Conservation (phyloP, 2,329 filamentous ascomycete genomes). For the Fusarium guadeloupense region DNA sequence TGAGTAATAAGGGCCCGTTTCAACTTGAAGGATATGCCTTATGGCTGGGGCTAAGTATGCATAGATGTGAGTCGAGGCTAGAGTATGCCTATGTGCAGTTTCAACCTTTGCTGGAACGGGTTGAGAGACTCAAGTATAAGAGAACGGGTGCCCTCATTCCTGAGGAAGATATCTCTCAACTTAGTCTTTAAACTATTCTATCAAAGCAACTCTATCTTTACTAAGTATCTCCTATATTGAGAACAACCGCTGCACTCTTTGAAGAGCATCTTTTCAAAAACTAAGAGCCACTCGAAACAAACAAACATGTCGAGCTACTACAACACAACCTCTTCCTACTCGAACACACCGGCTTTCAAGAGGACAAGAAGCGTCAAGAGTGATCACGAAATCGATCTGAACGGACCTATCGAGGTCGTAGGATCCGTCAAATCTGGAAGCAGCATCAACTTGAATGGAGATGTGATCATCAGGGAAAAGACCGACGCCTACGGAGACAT, state of each 20-base stretch:
- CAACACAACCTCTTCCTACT: constrained; percentile 36
- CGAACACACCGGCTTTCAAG: constrained; percentile 36
- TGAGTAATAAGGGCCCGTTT: constrained; percentile 11
- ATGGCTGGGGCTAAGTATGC: constrained; percentile 21
- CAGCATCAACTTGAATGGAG: constrained; percentile 55
- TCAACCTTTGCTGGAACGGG: constrained; percentile 17
- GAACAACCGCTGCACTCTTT: neutral
- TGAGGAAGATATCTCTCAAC: constrained; percentile 11
- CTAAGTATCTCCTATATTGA: neutral
- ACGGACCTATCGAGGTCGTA: constrained; percentile 58
- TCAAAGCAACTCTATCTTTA: neutral
- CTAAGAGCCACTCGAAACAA: neutral
- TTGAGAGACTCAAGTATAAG: constrained; percentile 28
- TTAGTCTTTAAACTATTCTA: constrained; percentile 2
- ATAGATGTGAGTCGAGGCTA: constrained; percentile 9
- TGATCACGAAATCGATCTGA: constrained; percentile 52
- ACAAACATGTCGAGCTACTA: constrained; percentile 43
- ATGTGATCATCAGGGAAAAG: constrained; percentile 55
- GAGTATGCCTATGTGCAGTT: constrained; percentile 23
- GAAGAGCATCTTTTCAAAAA: neutral
- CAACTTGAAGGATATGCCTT: constrained; percentile 25
- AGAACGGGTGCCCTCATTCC: constrained; percentile 25
- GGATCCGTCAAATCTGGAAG: constrained; percentile 58
- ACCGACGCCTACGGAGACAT: constrained; percentile 59
- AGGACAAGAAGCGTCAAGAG: constrained; percentile 54